These are phyloP conservation scores for Ceratobasidium sp. DNA, from an alignment of 1,284 basidiomycete species.

Conservation along the genomic window DNA sequence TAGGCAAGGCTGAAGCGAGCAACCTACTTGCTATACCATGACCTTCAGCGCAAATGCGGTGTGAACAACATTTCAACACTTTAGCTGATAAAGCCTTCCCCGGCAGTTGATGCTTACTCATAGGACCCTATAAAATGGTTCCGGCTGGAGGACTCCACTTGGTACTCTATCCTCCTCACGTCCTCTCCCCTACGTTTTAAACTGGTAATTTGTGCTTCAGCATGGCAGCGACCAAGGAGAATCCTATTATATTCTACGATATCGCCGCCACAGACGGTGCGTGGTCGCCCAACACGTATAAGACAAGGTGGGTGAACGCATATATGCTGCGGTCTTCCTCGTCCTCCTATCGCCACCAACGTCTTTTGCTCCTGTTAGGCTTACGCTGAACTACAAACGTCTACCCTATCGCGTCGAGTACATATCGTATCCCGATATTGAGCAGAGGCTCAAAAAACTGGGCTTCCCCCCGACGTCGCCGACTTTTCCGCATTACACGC, in stretches of 20 bases:
- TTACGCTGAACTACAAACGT: constrained; percentile 51
- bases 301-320: constrained; percentile 24
- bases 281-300: constrained; percentile 16
- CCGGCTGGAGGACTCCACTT: too few species aligned
- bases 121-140: too few species aligned
- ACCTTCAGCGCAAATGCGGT: too few species aligned
- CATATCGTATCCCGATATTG: constrained; percentile 51
- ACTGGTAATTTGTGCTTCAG: neutral
- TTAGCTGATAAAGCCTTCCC: too few species aligned
- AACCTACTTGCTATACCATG: too few species aligned
- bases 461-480: constrained; percentile 24
- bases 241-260: constrained; percentile 28
- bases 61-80: too few species aligned
- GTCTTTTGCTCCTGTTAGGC: constrained; percentile 4
- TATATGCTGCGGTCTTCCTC: too few species aligned
- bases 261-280: neutral
- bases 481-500: constrained; percentile 21
- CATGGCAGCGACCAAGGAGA: neutral
- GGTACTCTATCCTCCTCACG: too few species aligned
- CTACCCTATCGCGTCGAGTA: constrained; percentile 51
- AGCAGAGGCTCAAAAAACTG: constrained; percentile 44
- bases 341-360: neutral
- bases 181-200: too few species aligned
- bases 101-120: too few species aligned
- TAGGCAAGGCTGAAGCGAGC: too few species aligned